Evolutionary conservation across 2,329 filamentous ascomycete species (phyloP), one percentile per base, ranked within the genome.

Genomic region (Fonsecaea pugnacius): DNA sequence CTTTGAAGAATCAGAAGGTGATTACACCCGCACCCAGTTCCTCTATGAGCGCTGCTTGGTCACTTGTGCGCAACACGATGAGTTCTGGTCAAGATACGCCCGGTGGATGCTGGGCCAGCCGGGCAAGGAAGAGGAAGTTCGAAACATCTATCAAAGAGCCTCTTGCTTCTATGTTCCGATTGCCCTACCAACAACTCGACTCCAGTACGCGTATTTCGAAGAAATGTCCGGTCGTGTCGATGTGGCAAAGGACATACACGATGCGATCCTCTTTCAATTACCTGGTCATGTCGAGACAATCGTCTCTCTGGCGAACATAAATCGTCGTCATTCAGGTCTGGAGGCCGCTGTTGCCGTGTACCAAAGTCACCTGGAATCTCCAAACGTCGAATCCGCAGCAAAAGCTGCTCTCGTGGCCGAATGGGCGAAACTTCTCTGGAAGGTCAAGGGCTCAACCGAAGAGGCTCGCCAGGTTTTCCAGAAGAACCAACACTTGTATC

Each of bases 81-180:
- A 98, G 74, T 96, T 98, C 77, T 99, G 95, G 95, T 87, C 96
- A 72, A 90, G 95, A n/a, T 99, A 96, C 77, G 91, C 90, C 16
- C 85, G 94, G 46, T 99, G 95, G 95, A 96, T 97, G 91, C 84
- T 85, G 64, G 87, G 87, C 0, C 91, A 96, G 74, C 79, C 86
- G 1, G 87, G 84, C 70, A 96, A 96, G 76, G 88, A 92, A 52
- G 91, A 97, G 75, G 93, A 97, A 74, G 89, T 94, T 5, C 89
- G 95, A 63, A 93, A 91, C 76, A 95, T 98, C 68, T 98, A 96
- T 74, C 88, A 94, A 75, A 88, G 92, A 62, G 95, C 94, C 9
- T 89, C 90, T 69, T 92, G 87, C 57, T 79, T 96, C 59, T 97
- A 90, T 74, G 91, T 96, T 1, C 92, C 94, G 3, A 89, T 98